Percentiles rank a stretch among this genome's conserved stretches.
Evolutionary conservation across 1,284 basidiomycete species (phyloP).

Genomic region (Trichosporon asahii): DNA sequence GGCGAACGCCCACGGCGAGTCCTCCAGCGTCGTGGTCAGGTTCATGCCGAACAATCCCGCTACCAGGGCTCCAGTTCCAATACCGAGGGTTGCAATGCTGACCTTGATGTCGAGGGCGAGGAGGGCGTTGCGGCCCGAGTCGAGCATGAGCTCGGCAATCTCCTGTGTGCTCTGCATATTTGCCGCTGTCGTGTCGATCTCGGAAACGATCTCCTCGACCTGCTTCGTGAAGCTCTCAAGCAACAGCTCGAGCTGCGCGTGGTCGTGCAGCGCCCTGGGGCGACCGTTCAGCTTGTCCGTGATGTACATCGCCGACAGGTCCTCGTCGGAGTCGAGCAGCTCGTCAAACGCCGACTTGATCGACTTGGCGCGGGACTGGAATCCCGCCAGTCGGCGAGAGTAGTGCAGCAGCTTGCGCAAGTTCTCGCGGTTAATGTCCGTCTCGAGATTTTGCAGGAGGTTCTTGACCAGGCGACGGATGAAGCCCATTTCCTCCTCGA

Average conservation of each 20-base stretch:
- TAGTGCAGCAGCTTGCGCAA: conserved; percentile 86
- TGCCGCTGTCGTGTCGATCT: conserved; percentile 81
- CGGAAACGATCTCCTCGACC: conserved; percentile 90
- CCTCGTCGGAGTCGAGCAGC: conserved; percentile 86
- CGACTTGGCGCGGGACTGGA: conserved; percentile 83
- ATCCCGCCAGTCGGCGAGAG: conserved; percentile 75
- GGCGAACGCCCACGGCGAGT: conserved; percentile 50
- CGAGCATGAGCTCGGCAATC: conserved; percentile 93
- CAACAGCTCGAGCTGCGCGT: conserved; percentile 88
- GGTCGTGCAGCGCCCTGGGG: conserved; percentile 65
- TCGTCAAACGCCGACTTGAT: conserved; percentile 88
- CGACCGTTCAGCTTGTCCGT: conserved; percentile 68
- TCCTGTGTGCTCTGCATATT: conserved; percentile 96
- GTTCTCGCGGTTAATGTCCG: conserved; percentile 87
- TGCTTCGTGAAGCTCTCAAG: conserved; percentile 93
- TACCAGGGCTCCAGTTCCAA: conserved; percentile 86
- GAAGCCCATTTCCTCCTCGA: conserved; percentile 91
- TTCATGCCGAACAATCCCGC: conserved; percentile 97
- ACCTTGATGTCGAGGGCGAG: conserved; percentile 88
- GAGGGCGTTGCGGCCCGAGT: conserved; percentile 90
- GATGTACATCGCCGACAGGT: conserved; percentile 87
- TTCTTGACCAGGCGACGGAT: conserved; percentile 78
- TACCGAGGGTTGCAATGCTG: conserved; percentile 89
- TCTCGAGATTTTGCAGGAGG: conserved; percentile 83
- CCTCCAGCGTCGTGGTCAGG: conserved; percentile 56